Evolutionary conservation across 2,329 filamentous ascomycete genomes (phyloP).

Genomic region (Penicillium aurantiogriseum): DNA sequence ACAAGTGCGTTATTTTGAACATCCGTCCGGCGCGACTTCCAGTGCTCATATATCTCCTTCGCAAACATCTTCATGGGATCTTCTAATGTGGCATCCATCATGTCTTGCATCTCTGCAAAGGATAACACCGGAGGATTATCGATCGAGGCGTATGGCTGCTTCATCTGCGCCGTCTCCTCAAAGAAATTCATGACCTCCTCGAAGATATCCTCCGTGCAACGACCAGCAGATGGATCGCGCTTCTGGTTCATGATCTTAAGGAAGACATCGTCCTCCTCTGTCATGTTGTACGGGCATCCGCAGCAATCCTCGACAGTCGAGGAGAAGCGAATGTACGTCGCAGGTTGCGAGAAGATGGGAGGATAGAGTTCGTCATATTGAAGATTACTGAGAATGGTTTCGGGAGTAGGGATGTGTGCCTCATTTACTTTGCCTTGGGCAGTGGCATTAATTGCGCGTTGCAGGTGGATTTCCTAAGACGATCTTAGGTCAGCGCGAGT

Average conservation of each 20-base stretch:
- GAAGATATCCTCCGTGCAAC: constrained; percentile 85
- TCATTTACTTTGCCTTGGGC: constrained; percentile 61
- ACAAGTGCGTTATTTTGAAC: constrained; percentile 71
- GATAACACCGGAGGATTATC: constrained; percentile 79
- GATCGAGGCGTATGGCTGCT: constrained; percentile 84
- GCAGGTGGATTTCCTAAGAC: constrained; percentile 86
- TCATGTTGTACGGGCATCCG: constrained; percentile 91
- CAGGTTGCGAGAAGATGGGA: constrained; percentile 74
- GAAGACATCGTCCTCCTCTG: constrained; percentile 81
- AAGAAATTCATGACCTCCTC: constrained; percentile 94
- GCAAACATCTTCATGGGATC: constrained; percentile 59
- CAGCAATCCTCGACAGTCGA: constrained; percentile 96
- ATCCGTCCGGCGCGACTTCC: constrained; percentile 69
- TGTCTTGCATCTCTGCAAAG: constrained; percentile 72
- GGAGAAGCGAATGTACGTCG: constrained; percentile 95
- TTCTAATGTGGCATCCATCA: constrained; percentile 60
- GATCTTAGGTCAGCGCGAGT: constrained; percentile 18
- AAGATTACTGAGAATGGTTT: constrained; percentile 62
- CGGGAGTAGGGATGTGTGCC: constrained; percentile 66
- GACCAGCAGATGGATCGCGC: constrained; percentile 55
- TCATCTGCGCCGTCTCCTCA: constrained; percentile 77
- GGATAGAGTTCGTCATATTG: constrained; percentile 89
- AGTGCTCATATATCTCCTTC: constrained; percentile 84
- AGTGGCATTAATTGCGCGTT: constrained; percentile 71
- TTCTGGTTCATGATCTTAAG: constrained; percentile 81